Evolutionary conservation across 2,329 filamentous ascomycete genomes (phyloP).

Genomic region (Macrophomina phaseolina): DNA sequence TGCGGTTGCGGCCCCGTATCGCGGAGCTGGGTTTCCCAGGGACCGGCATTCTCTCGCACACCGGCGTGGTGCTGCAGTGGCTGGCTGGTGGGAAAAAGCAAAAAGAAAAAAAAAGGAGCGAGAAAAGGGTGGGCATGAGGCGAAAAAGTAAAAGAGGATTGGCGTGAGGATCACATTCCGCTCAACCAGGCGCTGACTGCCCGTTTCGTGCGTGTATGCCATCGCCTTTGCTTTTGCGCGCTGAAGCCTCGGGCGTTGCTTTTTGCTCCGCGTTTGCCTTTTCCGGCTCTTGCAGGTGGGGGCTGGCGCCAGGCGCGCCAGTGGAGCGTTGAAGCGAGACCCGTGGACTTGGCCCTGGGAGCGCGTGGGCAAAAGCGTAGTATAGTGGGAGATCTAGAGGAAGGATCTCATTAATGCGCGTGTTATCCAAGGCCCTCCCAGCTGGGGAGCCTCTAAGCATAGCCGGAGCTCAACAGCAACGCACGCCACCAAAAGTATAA

Average conservation of each 20-base stretch:
- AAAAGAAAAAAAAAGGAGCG: background rate
- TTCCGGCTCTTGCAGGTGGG: background rate
- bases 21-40: conserved; percentile 1
- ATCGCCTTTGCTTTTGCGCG: conserved; percentile 9
- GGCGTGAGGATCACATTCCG: background rate
- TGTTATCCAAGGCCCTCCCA: background rate
- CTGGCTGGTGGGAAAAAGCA: conserved; percentile 23
- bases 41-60: conserved; percentile 1
- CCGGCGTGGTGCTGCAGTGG: conserved; percentile 5
- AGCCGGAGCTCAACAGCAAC: background rate
- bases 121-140: background rate
- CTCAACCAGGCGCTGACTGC: conserved; percentile 1
- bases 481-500: conserved; percentile 6
- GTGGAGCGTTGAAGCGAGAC: conserved; percentile 12
- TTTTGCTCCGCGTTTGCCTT: background rate
- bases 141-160: background rate
- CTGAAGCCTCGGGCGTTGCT: background rate
- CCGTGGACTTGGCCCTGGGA: background rate
- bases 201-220: background rate
- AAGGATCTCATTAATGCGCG: background rate
- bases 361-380: background rate
- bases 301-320: background rate
- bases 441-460: background rate
- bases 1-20: background rate
- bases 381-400: background rate